These are phyloP conservation scores for Glycyrrhiza uralensis DNA, from an alignment of 306 rosid genomes.

Conservation along the genomic window DNA sequence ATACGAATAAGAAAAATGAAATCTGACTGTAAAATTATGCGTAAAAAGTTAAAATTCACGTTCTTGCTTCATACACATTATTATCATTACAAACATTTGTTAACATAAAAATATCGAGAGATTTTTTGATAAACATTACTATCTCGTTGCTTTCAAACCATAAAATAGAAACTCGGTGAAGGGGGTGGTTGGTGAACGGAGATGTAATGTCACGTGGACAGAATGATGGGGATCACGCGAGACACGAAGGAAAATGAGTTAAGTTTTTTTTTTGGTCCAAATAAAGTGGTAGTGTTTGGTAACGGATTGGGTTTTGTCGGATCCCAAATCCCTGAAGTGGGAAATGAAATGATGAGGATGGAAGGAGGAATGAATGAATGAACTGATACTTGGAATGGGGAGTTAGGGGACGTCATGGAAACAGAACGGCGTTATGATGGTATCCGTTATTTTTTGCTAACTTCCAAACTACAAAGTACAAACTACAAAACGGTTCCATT, in stretches of 20 bases:
- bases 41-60: no score
- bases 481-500: no score
- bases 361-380: not conserved
- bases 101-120: not conserved
- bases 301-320: conserved; percentile 29
- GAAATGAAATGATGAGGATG: not conserved
- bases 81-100: no score
- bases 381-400: not conserved
- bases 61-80: no score
- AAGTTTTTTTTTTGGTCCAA: no score
- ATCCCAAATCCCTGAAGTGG: not conserved
- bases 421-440: not conserved
- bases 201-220: conserved; percentile 33
- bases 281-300: conserved; percentile 28
- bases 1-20: no score
- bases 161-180: not conserved
- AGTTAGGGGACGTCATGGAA: not conserved
- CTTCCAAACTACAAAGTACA: not conserved
- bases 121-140: no score
- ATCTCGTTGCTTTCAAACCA: not conserved
- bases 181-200: not conserved
- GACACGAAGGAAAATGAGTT: conserved; percentile 6
- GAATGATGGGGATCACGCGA: conserved; percentile 29
- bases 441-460: not conserved
- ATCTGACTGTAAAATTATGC: no score